Evolutionary conservation across 768 basidiomycete genomes (phyloP).

Genomic region (Cystobasidium tubakii): DNA sequence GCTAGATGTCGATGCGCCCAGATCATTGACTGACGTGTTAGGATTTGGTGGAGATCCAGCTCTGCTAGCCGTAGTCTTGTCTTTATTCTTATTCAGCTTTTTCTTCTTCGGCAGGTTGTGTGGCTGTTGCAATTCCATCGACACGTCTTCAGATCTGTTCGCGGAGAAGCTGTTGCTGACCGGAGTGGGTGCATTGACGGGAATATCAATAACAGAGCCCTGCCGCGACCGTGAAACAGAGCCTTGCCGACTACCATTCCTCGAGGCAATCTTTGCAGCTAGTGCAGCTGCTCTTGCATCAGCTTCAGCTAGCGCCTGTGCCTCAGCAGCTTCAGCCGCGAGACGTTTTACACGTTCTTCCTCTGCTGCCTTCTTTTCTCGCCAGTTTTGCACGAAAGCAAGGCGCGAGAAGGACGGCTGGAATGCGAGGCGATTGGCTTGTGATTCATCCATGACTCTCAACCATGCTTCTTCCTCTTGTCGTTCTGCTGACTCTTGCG

Average conservation of each 20-base stretch:
- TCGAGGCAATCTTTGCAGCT: constrained; percentile 16
- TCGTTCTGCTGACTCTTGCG: not conserved
- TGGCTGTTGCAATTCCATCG: not conserved
- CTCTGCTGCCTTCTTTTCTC: constrained; percentile 4
- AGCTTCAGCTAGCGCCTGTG: constrained; percentile 21
- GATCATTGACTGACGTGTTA: not conserved
- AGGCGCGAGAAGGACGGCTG: constrained; percentile 6
- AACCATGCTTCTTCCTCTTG: constrained; percentile 14
- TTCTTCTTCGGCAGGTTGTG: constrained; percentile 13
- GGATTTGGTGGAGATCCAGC: constrained; percentile 11
- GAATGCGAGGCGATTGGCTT: not conserved
- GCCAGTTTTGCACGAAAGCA: constrained; percentile 26
- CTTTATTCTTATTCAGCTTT: constrained; percentile 12
- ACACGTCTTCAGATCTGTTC: not conserved
- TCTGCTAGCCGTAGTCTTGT: not conserved
- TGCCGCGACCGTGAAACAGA: not conserved
- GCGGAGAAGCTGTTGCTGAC: too few species aligned
- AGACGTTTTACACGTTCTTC: not conserved
- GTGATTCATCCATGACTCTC: constrained; percentile 25
- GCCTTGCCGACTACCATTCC: not conserved
- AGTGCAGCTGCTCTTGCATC: constrained; percentile 11
- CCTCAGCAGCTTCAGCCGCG: not conserved
- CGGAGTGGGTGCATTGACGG: constrained; percentile 12
- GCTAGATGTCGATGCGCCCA: not conserved
- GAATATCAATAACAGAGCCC: constrained; percentile 4